Evolutionary conservation across 345 rosid species (phyloP).

Genomic region (Iberis pinnata): DNA sequence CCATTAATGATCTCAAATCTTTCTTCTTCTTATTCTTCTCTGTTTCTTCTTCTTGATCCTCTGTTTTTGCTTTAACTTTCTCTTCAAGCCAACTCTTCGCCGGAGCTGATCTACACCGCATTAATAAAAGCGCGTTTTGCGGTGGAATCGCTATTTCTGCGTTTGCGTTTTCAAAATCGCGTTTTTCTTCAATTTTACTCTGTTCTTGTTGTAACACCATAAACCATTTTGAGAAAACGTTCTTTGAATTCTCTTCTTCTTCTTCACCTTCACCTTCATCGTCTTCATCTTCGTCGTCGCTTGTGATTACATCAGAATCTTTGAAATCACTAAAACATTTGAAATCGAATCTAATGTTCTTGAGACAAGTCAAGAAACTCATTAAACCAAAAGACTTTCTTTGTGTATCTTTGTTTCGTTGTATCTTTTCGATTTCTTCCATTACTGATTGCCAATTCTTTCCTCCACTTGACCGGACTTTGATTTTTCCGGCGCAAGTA

Average conservation of each 20-base stretch:
- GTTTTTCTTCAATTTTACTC: slow-evolving; percentile 23
- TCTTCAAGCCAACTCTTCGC: slow-evolving; percentile 55
- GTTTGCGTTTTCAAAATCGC: slow-evolving; percentile 16
- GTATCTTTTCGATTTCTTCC: slow-evolving; percentile 67
- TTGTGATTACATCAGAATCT: slow-evolving; percentile 34
- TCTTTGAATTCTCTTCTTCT: slow-evolving; percentile 44
- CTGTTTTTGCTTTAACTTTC: slow-evolving; percentile 16
- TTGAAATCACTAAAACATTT: slow-evolving; percentile 63
- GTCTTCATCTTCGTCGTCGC: slow-evolving; percentile 40
- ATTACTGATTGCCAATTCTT: slow-evolving; percentile 81
- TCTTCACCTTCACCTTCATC: slow-evolving; percentile 20
- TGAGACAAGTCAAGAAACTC: slow-evolving; percentile 68
- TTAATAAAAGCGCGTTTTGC: slow-evolving; percentile 62
- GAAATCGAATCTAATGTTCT: slow-evolving; percentile 49
- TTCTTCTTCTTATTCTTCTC: slow-evolving; percentile 19
- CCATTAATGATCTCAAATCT: slow-evolving; percentile 52
- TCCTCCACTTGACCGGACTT: slow-evolving; percentile 50
- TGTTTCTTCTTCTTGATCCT: not conserved
- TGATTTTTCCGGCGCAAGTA: slow-evolving; percentile 94
- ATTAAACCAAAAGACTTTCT: slow-evolving; percentile 52
- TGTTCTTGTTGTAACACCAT: slow-evolving; percentile 66
- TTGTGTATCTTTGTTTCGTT: slow-evolving; percentile 37
- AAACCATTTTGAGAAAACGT: slow-evolving; percentile 65
- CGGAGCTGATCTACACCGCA: slow-evolving; percentile 85
- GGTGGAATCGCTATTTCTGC: slow-evolving; percentile 54